Evolutionary conservation across 2,329 filamentous ascomycete species (phyloP).

Genomic region (Plectosphaerella sp.): DNA sequence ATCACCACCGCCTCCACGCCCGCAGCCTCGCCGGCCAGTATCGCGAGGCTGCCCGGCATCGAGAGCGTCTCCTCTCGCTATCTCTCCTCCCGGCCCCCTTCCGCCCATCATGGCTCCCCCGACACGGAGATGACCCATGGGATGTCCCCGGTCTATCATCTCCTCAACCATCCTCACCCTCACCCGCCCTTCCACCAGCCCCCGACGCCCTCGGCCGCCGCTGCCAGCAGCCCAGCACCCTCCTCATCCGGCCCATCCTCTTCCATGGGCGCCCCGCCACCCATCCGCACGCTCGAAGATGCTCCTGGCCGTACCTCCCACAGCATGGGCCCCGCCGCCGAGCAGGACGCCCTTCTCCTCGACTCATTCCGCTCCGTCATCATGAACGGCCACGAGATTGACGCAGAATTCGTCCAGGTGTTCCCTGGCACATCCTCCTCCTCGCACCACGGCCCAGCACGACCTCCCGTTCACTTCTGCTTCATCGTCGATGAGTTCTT

Average conservation of each 20-base stretch:
- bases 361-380: conserved; percentile 42
- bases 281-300: conserved; percentile 34
- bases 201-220: neutral
- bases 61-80: too few relatives aligned
- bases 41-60: too few relatives aligned
- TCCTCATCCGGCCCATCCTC: neutral
- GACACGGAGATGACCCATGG: neutral
- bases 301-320: conserved; percentile 35
- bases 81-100: too few relatives aligned
- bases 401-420: conserved; percentile 39
- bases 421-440: conserved; percentile 25
- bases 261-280: neutral
- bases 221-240: conserved; percentile 4
- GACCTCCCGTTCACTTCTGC: conserved; percentile 39
- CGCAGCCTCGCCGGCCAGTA: too few relatives aligned
- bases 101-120: too few relatives aligned
- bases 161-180: neutral
- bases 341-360: conserved; percentile 42
- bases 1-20: too few relatives aligned
- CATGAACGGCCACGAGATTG: conserved; percentile 37
- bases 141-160: neutral
- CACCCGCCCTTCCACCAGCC: neutral
- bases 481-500: conserved; percentile 39
- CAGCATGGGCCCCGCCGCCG: conserved; percentile 37
- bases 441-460: conserved; percentile 15